These are phyloP conservation scores for Globisporangium abappressorium DNA, from an alignment of 352 stramenopile species.

Conservation along the genomic window DNA sequence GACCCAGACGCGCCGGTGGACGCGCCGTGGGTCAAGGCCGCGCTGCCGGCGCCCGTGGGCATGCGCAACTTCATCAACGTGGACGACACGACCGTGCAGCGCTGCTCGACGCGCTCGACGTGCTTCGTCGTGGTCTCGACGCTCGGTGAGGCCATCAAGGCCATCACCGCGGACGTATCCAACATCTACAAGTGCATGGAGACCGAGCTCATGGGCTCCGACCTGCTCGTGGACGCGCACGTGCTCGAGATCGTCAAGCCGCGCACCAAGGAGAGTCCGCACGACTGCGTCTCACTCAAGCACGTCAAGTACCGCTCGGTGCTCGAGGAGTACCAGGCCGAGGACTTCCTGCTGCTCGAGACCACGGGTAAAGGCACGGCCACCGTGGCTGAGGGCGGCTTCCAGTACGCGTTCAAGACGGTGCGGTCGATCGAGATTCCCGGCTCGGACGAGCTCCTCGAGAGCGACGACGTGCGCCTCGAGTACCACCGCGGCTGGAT, in stretches of 20 bases:
- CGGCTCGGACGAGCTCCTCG: conserved; percentile 41
- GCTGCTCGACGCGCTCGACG: conserved; percentile 46
- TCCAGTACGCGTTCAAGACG: conserved; percentile 65
- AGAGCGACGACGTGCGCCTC: conserved; percentile 39
- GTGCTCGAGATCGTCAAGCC: conserved; percentile 68
- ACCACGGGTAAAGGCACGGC: conserved; percentile 36
- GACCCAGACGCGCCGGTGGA: conserved; percentile 20
- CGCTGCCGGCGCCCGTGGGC: conserved; percentile 36
- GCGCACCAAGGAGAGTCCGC: conserved; percentile 60
- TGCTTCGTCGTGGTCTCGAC: conserved; percentile 58
- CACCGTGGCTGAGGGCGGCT: conserved; percentile 31
- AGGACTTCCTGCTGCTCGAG: conserved; percentile 69
- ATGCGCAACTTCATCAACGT: conserved; percentile 48
- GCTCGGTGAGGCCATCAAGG: conserved; percentile 54
- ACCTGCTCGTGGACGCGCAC: conserved; percentile 60
- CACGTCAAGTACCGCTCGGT: conserved; percentile 72
- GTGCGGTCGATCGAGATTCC: conserved; percentile 37
- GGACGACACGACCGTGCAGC: conserved; percentile 35
- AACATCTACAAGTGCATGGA: conserved; percentile 52
- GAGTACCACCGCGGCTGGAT: conserved; percentile 52
- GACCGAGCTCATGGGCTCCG: conserved; percentile 48
- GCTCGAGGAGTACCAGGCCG: conserved; percentile 46
- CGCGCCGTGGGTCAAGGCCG: conserved; percentile 32
- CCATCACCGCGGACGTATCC: conserved; percentile 50
- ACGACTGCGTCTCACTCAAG: conserved; percentile 78